Base-by-base conservation (phyloP, 2,329 filamentous ascomycete species). In the Allantophomopsis lycopodina region DNA sequence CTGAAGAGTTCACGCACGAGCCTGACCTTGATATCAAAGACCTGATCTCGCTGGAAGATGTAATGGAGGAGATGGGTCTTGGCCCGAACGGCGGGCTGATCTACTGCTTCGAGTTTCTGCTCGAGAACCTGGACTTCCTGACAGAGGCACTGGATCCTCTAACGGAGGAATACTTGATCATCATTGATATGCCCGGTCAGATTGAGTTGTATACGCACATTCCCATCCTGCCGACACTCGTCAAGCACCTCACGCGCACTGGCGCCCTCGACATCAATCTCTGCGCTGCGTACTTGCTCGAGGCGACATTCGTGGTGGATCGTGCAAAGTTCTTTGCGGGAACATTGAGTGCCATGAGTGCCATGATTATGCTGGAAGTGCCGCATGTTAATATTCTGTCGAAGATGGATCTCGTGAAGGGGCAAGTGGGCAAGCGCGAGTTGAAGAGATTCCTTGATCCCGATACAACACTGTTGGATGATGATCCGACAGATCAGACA, bases 201-300 rank as follows among this genome's bases (percentile, higher is more conserved):
- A 96, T 98, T 60, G 91, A 98, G 64, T 76, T 98, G 12, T 98
- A 96, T 64, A 96, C 89, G 2, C 91, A 98, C 58, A 83, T 96
- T 28, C 91, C 91, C 32, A 83, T 98, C 48, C 68, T 98, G 23
- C 91, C 91, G 1, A 75, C 78, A 15, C 73, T 98, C 36, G 79
- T 89, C 48, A 81, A 79, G 53, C 85, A 85, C 56, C 71, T 96
- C 38, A 86, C 81, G 33, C 76, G 82, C 46, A 68, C 77, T 10
- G 88, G 88, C 7, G 74, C 79, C 15, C 69, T 96, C 48, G 89
- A 94, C 60, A 83, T 96, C 56, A 85, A 82, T 52, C 76, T 96
- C 50, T 95, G 89, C 58, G 91, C 91, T 34, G 77, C 89, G 8
- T 98, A 96, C 60, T 75, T 98, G 23, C 79, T 98, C 46, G 91